Evolutionary conservation across 208 protist species (phyloP), one percentile per base, ranked within the genome.

Genomic region (Zelonia costaricensis): DNA sequence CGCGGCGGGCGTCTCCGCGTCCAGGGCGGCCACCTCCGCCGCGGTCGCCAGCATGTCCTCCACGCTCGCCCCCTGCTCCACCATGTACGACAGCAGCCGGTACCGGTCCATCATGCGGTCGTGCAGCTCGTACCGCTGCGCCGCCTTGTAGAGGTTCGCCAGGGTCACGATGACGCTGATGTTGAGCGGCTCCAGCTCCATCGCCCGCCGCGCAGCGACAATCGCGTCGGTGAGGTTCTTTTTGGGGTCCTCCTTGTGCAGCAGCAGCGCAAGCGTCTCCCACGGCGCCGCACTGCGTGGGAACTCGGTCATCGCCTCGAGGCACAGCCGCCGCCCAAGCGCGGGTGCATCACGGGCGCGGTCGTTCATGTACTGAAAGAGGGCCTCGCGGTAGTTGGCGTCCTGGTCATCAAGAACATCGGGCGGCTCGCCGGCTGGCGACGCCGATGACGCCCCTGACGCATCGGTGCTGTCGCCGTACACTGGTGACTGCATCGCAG

Each of bases 101-200:
- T 89, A 93, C 43, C 83, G 87, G 62, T 93, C 87, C 71, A 91
- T 70, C 84, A 93, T 88, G 48, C 48, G 45, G 4, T 79, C 76
- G 52, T 77, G 69, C 55, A 93, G 75, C 40, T 71, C 72, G 40
- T 73, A 66, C 10, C 76, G 75, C 23, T 74, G 56, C 22, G 79
- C 70, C 12, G 83, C 83, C 62, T 87, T 83, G 69, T 89, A 91
- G 58, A 93, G 74, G 54, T 85, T 88, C 31, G 84, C 83, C 30
- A 88, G 67, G n/a, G 67, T 80, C 8, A 84, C 60, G 49, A 93
- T 69, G 38, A 78, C 60, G 4, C 47, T 59, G 8, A 89, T 45
- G 69, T 86, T 79, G 20, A 70, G 59, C 35, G 87, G 81, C 51
- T 90, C 81, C 18, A 91, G 58, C 47, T 74, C 74, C 58, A 91